phyloP scores from a whole-genome alignment of 805 yeast species.

The Saturnispora ahearnii region DNA sequence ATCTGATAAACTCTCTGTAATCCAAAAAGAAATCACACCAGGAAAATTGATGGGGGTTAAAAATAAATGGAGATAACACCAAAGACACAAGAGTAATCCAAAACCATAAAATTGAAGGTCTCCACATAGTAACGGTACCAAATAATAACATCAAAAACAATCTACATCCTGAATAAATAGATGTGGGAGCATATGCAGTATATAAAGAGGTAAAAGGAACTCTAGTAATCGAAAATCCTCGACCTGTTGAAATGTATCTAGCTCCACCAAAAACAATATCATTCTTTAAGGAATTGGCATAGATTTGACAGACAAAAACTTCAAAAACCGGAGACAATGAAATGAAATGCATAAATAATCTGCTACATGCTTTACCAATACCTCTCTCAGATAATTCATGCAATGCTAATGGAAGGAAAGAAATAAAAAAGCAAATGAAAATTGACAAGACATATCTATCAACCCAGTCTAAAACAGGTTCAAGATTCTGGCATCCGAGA shows the following conservation, averaged over 20 bases:
- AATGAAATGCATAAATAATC: constrained; percentile 66
- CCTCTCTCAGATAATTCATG: constrained; percentile 90
- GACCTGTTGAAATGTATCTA: constrained; percentile 80
- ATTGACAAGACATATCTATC: constrained; percentile 81
- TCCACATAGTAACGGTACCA: constrained; percentile 77
- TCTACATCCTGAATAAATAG: constrained; percentile 72
- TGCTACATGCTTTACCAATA: constrained; percentile 55
- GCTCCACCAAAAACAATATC: constrained; percentile 91
- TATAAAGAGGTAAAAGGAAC: constrained; percentile 62
- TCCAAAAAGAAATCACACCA: constrained; percentile 40
- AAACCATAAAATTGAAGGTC: constrained; percentile 55
- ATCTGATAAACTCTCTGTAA: constrained; percentile 43
- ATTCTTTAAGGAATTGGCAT: constrained; percentile 65
- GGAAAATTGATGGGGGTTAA: constrained; percentile 47
- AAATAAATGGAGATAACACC: constrained; percentile 41
- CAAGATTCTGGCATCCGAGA: constrained; percentile 74
- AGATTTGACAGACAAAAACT: constrained; percentile 90
- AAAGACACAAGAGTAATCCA: constrained; percentile 41
- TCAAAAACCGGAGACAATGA: constrained; percentile 89
- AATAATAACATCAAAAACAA: constrained; percentile 62
- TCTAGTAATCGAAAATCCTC: constrained; percentile 88
- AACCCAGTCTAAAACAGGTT: constrained; percentile 87
- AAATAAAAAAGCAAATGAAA: constrained; percentile 85
- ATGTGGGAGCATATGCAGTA: constrained; percentile 64
- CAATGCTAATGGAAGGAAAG: constrained; percentile 78